These are phyloP conservation scores for Erythrophleum fordii DNA, from an alignment of 306 rosid genomes.

Conservation along the genomic window DNA sequence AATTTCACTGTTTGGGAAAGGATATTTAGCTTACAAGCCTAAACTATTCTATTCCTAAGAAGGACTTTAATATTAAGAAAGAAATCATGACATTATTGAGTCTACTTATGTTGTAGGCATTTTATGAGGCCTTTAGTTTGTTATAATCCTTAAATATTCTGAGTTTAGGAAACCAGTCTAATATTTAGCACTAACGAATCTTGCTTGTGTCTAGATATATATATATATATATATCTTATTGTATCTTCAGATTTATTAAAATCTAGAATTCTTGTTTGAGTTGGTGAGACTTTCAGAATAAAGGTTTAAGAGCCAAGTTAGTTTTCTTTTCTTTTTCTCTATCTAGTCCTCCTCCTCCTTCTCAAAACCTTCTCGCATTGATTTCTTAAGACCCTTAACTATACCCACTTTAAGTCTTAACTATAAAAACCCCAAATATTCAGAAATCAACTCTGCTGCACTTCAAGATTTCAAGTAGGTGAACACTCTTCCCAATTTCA, in stretches of 20 bases:
- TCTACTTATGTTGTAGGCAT: not conserved
- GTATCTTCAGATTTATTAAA: not conserved
- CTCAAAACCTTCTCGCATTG: not conserved
- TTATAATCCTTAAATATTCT: no score
- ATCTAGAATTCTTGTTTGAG: not conserved
- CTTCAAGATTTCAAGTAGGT: not conserved
- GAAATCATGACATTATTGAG: constrained; percentile 1
- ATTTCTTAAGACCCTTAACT: not conserved
- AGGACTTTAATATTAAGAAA: constrained; percentile 24
- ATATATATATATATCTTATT: not conserved
- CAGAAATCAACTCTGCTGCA: not conserved
- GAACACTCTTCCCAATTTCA: not conserved
- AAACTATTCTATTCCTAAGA: constrained; percentile 35
- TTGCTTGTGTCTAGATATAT: not conserved
- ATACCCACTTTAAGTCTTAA: not conserved
- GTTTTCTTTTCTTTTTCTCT: not conserved
- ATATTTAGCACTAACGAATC: not conserved
- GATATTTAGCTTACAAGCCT: constrained; percentile 22
- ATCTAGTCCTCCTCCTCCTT: not conserved
- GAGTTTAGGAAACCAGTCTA: not conserved
- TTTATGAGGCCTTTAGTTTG: not conserved
- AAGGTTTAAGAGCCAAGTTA: not conserved
- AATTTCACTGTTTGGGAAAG: constrained; percentile 25
- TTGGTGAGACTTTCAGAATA: not conserved
- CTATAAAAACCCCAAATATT: not conserved